These are phyloP conservation scores for Narthecium ossifragum DNA, from an alignment of 106 monocot genomes.

Conservation along the genomic window DNA sequence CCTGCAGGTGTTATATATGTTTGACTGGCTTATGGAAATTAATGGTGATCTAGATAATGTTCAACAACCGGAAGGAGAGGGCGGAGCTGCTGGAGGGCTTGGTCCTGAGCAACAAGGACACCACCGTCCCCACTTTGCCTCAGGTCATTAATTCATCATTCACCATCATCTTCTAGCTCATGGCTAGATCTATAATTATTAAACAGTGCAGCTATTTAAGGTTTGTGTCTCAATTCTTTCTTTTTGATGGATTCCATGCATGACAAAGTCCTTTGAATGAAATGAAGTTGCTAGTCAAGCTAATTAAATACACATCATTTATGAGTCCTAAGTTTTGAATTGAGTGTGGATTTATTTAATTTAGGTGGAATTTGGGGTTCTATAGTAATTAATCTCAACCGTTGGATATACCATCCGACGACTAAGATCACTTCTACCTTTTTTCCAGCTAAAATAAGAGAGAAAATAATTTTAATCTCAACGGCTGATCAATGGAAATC, in stretches of 20 bases:
- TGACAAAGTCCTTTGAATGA: too few relatives aligned
- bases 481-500: background rate
- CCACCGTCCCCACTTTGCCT: constrained; percentile 20
- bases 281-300: background rate
- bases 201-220: background rate
- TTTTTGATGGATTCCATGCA: too few relatives aligned
- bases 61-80: constrained; percentile 74
- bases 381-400: too few relatives aligned
- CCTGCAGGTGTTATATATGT: background rate
- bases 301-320: background rate
- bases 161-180: background rate
- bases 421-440: background rate
- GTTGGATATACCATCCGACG: too few relatives aligned
- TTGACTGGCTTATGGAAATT: background rate
- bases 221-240: too few relatives aligned
- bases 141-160: constrained; percentile 32
- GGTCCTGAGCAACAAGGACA: constrained; percentile 46
- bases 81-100: constrained; percentile 66
- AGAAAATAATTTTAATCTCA: background rate
- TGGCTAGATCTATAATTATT: background rate
- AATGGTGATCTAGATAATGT: constrained; percentile 54
- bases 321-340: too few relatives aligned
- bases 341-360: too few relatives aligned
- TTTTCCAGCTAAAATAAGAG: background rate
- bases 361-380: too few relatives aligned